Evolutionary conservation across 495 filamentous ascomycete species (phyloP), one percentile per base, ranked within the genome.

Genomic region (Penicillium subrubescens): DNA sequence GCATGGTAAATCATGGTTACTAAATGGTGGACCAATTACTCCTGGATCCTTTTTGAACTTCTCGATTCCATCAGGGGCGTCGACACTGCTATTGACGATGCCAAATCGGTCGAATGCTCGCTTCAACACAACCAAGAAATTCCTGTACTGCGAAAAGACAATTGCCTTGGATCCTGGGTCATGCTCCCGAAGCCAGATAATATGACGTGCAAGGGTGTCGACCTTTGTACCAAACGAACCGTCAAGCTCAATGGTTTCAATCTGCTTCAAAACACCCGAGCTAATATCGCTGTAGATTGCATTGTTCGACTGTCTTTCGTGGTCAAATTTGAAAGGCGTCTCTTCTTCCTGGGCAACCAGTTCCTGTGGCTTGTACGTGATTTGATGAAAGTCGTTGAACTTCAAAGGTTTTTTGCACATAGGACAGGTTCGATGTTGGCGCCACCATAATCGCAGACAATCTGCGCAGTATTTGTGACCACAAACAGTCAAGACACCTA

Each of bases 111-210:
- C 60, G 54, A 97, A 87, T 0, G 92, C 93, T 25, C 72, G 77
- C 41, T 81, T 81, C 2, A 99, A 80, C 10, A 96, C 84, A 2
- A 85, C 78, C n/a, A 99, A 79, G 65, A 97, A 97, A 48, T 89
- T 87, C 58, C 84, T 83, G 75, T 87, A 96, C 72, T 99, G 94
- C 6, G 92, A 94, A 73, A 97, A 99, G 25, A 97, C 79, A 67
- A 99, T 88, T 0, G 92, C 92, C 72, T 97, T 97, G 11, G 92
- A 86, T 0, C 92, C 93, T 1, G 92, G 92, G 71, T 99, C 95
- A 55, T 92, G 84, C 57, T 88, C 80, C 3, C 92, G 86, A 5
- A 99, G 79, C 91, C 92, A 97, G 17, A 96, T 71, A 1, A 97
- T 76, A 71, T 99, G 95, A 11, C 90, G 83, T 27, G 89, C 85